Base-by-base conservation (phyloP, 306 rosid species). In the Vigna hirtella region DNA sequence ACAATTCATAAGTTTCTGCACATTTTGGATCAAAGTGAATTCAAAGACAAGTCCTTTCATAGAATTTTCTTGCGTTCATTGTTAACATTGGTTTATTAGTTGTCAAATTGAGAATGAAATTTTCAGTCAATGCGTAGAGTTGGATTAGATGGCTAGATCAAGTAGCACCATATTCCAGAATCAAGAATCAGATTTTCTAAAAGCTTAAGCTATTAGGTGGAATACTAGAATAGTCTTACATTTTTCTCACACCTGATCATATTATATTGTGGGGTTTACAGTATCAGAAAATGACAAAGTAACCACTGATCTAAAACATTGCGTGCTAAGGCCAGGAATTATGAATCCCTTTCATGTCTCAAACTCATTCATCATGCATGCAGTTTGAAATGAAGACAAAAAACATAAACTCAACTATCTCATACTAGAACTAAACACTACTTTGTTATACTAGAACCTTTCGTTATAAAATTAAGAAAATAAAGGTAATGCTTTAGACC, bases 11-110 rank as follows among this genome's bases (percentile, higher is more conserved):
- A 51, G 2, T 43, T 53, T 73, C 20, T 28, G 38, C 66, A 65
- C 18, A 53, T 11, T 40, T 42, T 28, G 72, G 53, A 12, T 13
- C 34, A 8, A 43, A 53, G 20, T 42, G 38, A 24, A 77, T 66
- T 22, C 57, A 66, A 45, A 55, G 66, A 42, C n/a, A 42, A 66
- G 65, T 24, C 26, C 49, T 40, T 61, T 50, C 52, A 51, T 52
- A 51, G 20, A 50, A 64, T 18, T 40, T 40, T 76, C 53, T 38
- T 63, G 42, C 53, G 49, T 64, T 77, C 38, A 48, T 30, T 67
- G 49, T 77, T 4, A 52, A 11, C 42, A 16, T 77, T 53, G 58
- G 28, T 30, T 30, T 30, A 30, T 30, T 30, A 42, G 57, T 30
- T 66, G 17, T 66, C 28, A 55, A 72, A 72, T 22, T 20, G 66